phyloP scores from a whole-genome alignment of 108 stramenopile genomes.

The Epipyxis sp. region DNA sequence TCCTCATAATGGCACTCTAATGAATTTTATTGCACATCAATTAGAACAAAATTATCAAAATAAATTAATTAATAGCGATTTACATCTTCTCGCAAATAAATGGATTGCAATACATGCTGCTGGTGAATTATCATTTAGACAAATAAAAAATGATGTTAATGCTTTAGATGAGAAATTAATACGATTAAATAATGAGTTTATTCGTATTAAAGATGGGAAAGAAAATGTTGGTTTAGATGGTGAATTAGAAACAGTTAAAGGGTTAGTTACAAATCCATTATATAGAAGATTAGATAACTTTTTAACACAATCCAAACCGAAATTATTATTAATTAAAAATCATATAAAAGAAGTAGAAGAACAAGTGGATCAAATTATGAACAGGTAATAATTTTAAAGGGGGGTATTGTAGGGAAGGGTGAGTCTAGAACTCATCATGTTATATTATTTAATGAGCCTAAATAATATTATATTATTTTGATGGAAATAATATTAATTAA shows the following conservation, averaged over 20 bases:
- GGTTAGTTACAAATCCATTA: not conserved
- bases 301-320: not conserved
- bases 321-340: not conserved
- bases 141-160: not conserved
- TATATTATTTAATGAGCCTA: too few species aligned
- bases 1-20: not conserved
- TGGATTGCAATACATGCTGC: constrained; percentile 8
- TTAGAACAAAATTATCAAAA: not conserved
- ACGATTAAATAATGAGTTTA: not conserved
- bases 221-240: not conserved
- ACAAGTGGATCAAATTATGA: not conserved
- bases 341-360: not conserved
- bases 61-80: too few species aligned
- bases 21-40: constrained; percentile 8
- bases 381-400: too few species aligned
- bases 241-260: not conserved
- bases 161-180: too few species aligned
- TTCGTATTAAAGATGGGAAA: not conserved
- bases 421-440: too few species aligned
- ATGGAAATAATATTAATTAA: too few species aligned
- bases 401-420: too few species aligned
- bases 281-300: not conserved
- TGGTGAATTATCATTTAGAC: not conserved
- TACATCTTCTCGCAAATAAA: not conserved
- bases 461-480: too few species aligned